Conservation (phyloP, 2,329 filamentous ascomycete genomes). For the Trichoderma sp. region DNA sequence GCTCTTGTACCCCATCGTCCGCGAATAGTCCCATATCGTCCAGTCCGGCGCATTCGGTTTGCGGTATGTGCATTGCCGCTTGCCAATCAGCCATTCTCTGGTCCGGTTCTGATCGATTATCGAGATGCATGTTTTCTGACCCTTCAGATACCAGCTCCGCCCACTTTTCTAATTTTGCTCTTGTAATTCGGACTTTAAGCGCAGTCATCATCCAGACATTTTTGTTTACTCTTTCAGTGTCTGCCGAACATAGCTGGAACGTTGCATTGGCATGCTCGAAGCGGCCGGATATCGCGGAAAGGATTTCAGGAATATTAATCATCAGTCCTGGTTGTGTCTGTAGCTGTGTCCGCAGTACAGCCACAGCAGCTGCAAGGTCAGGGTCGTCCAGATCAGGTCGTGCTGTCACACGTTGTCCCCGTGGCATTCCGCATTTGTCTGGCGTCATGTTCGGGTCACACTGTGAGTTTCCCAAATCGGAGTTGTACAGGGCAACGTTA, state of each 20-base stretch:
- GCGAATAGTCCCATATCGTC: conserved; percentile 1
- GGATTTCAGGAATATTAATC: conserved; percentile 47
- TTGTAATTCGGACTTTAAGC: conserved; percentile 49
- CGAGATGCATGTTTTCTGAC: conserved; percentile 30
- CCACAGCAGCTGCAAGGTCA: conserved; percentile 42
- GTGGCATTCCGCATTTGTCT: not conserved
- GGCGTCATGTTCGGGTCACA: not conserved
- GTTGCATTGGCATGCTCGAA: conserved; percentile 47
- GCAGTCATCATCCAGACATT: conserved; percentile 53
- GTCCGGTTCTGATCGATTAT: not conserved
- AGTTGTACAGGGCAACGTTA: conserved; percentile 25
- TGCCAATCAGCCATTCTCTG: conserved; percentile 20
- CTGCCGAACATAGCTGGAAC: conserved; percentile 35
- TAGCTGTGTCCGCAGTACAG: conserved; percentile 44
- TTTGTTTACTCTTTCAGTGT: conserved; percentile 41
- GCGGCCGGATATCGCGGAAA: conserved; percentile 43
- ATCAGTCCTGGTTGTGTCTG: conserved; percentile 46
- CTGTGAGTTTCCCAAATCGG: conserved; percentile 25
- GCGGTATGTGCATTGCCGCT: conserved; percentile 19
- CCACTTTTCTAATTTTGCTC: conserved; percentile 49
- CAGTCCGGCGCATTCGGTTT: conserved; percentile 6
- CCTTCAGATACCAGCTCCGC: conserved; percentile 47
- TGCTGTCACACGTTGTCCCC: not conserved
- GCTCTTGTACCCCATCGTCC: not conserved
- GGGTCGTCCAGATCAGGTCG: conserved; percentile 38